Evolutionary conservation across 1,284 basidiomycete species (phyloP).

Genomic region (Entoloma clypeatum): DNA sequence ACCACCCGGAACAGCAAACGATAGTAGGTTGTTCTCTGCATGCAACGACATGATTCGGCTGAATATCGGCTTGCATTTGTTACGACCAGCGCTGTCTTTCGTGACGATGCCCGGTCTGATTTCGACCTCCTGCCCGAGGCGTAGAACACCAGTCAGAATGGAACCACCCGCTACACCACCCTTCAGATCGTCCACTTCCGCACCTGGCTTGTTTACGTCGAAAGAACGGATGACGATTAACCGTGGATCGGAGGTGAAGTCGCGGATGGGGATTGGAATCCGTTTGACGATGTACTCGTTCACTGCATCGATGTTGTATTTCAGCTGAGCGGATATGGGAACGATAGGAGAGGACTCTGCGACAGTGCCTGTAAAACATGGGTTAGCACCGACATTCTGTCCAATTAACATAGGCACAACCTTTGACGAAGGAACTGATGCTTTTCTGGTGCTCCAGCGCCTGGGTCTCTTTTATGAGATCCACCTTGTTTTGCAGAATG

Average conservation of each 20-base stretch:
- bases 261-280: constrained; percentile 90
- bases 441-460: constrained; percentile 93
- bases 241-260: constrained; percentile 88
- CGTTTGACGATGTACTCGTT: constrained; percentile 98
- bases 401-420: constrained; percentile 34
- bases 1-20: constrained; percentile 96
- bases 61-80: constrained; percentile 92
- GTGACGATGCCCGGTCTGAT: constrained; percentile 97
- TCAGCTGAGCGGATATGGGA: constrained; percentile 96
- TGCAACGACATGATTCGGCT: constrained; percentile 88
- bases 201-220: constrained; percentile 99
- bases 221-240: constrained; percentile 99
- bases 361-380: constrained; percentile 70
- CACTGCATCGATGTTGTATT: constrained; percentile 99
- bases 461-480: constrained; percentile 89
- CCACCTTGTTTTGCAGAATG: constrained; percentile 97
- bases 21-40: constrained; percentile 92
- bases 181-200: constrained; percentile 95
- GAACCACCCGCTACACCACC: constrained; percentile 98
- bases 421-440: constrained; percentile 90
- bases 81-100: constrained; percentile 89
- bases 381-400: constrained; percentile 2
- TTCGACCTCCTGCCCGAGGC: constrained; percentile 92
- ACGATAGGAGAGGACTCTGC: constrained; percentile 97
- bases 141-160: constrained; percentile 90